A percentile compares a stretch with the other conserved stretches of the same genome.
These are phyloP conservation scores for Nowakowskiella sp. DNA, from an alignment of 192 early-diverging fungal genomes.

Conservation along the genomic window DNA sequence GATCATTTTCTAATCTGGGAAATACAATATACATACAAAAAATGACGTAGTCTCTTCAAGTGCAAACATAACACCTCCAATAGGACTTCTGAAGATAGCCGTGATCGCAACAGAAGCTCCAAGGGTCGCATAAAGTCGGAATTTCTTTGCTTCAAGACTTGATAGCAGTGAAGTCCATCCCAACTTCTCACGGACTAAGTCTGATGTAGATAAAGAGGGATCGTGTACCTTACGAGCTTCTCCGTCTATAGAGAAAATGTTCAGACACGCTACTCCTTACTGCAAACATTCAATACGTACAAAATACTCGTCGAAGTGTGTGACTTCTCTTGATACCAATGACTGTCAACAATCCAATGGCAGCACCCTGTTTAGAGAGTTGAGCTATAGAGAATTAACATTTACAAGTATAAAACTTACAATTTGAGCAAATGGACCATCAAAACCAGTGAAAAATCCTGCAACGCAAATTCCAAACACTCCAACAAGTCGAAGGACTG, in stretches of 20 bases:
- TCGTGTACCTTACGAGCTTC: not conserved
- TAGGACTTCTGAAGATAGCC: slow-evolving; percentile 26
- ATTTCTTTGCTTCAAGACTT: slow-evolving; percentile 14
- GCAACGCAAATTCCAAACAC: too few species aligned
- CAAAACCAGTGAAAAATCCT: slow-evolving; percentile 15
- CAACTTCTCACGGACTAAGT: not conserved
- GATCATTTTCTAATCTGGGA: not conserved
- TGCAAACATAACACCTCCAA: slow-evolving; percentile 32
- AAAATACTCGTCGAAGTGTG: slow-evolving; percentile 12
- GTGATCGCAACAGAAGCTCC: slow-evolving; percentile 28
- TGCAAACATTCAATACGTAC: slow-evolving; percentile 1
- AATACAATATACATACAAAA: slow-evolving; percentile 3
- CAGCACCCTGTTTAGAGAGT: too few species aligned
- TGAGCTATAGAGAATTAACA: too few species aligned
- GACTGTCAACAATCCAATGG: slow-evolving; percentile 16
- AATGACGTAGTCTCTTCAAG: slow-evolving; percentile 32
- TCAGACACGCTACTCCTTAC: too few species aligned
- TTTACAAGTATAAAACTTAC: too few species aligned
- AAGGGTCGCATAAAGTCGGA: slow-evolving; percentile 27
- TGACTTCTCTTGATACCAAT: not conserved
- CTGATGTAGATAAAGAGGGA: not conserved
- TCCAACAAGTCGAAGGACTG: slow-evolving; percentile 14
- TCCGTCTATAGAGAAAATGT: not conserved
- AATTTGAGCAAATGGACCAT: slow-evolving; percentile 29
- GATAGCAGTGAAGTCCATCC: slow-evolving; percentile 17